Conservation (phyloP, 106 monocot genomes). For the Platanthera zijinensis region DNA sequence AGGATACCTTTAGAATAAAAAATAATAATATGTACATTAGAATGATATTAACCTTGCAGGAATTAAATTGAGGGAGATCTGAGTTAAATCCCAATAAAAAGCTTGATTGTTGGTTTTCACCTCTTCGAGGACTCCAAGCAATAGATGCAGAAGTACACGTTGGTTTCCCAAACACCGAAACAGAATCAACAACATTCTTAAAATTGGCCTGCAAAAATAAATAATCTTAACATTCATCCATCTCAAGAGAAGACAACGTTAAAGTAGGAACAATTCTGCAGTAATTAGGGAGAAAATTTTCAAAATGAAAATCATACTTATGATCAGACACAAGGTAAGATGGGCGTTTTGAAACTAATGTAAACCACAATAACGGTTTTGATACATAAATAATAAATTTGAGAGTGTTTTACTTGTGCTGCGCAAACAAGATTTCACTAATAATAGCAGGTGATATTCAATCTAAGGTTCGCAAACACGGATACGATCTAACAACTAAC, state of each 20-base stretch:
- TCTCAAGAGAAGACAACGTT: not conserved
- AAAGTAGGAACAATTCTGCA: not conserved
- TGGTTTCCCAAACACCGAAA: conserved; percentile 64
- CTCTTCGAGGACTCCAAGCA: conserved; percentile 74
- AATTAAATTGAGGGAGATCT: conserved; percentile 74
- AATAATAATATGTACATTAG: not conserved
- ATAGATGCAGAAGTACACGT: conserved; percentile 71
- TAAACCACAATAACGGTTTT: too few species aligned
- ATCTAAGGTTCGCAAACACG: too few species aligned
- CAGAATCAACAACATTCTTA: conserved; percentile 76
- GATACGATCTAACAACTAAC: too few species aligned
- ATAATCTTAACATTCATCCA: not conserved
- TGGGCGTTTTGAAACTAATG: too few species aligned
- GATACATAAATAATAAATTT: too few species aligned
- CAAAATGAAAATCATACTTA: not conserved
- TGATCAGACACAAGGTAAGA: too few species aligned
- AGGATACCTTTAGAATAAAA: not conserved
- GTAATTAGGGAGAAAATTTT: not conserved
- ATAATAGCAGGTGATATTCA: too few species aligned
- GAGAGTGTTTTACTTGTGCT: too few species aligned
- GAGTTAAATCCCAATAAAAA: conserved; percentile 84
- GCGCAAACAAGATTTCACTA: too few species aligned
- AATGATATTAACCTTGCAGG: conserved; percentile 56
- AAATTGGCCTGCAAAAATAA: conserved; percentile 70
- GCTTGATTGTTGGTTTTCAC: conserved; percentile 46